phyloP scores from a whole-genome alignment of 108 stramenopile genomes.

The Asterionellopsis glacialis region DNA sequence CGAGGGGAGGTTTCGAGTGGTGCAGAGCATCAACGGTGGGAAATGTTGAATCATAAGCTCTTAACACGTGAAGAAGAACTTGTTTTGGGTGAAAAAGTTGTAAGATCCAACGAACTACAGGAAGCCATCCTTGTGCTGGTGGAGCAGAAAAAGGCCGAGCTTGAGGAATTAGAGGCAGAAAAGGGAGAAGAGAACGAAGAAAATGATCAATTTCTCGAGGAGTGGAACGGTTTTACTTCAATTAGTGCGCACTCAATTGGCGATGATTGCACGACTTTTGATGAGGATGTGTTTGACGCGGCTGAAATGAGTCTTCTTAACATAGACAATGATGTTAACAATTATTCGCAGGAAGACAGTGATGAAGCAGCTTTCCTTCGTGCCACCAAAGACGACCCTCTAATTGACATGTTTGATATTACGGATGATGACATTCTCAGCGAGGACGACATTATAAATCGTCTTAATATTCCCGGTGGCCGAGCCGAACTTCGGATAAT shows the following conservation, averaged over 20 bases:
- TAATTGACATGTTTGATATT: not conserved
- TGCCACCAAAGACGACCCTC: not conserved
- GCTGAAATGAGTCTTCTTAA: not conserved
- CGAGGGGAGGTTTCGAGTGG: too few relatives aligned
- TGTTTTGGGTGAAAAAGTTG: constrained; percentile 42
- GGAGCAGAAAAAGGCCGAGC: constrained; percentile 13
- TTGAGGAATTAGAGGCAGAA: not conserved
- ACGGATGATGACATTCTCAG: constrained; percentile 22
- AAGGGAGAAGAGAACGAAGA: not conserved
- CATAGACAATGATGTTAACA: not conserved
- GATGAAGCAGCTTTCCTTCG: not conserved
- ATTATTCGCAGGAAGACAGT: not conserved
- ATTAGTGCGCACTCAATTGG: not conserved
- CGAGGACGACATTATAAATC: constrained; percentile 39
- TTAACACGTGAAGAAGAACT: constrained; percentile 63
- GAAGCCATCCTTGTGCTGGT: constrained; percentile 31
- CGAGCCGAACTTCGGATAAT: constrained; percentile 35
- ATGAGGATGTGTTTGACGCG: not conserved
- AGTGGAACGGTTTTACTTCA: constrained; percentile 2
- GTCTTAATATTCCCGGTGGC: constrained; percentile 49
- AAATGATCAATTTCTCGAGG: constrained; percentile 6
- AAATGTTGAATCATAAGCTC: constrained; percentile 63
- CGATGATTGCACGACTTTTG: not conserved
- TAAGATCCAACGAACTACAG: constrained; percentile 27
- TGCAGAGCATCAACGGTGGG: constrained; percentile 2